Evolutionary conservation across 2,329 filamentous ascomycete genomes (phyloP).

Genomic region (Rhexocercosporidium sp.): DNA sequence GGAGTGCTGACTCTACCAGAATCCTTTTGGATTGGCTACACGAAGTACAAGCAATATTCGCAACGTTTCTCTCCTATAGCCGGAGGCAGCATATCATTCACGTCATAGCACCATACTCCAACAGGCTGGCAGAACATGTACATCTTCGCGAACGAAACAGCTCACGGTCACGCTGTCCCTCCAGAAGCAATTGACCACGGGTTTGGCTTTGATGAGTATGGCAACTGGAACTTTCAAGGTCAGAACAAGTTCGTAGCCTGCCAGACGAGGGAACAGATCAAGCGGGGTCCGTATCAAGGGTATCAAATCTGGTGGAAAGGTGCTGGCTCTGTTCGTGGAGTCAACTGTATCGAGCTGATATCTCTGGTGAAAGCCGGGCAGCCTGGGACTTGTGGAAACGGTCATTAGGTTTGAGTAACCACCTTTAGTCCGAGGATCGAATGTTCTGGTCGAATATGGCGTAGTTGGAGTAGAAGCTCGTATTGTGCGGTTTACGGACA

Average conservation of each 20-base stretch:
- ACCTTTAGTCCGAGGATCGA: neutral
- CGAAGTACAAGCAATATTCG: neutral
- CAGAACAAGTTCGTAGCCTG: slow-evolving; percentile 15
- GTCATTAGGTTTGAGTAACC: neutral
- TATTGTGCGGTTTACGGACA: neutral
- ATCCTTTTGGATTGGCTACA: slow-evolving; percentile 6
- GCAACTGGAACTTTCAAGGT: slow-evolving; percentile 2
- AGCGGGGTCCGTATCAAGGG: neutral
- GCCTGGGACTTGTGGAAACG: neutral
- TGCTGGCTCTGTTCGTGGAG: neutral
- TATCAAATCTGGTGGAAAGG: slow-evolving; percentile 17
- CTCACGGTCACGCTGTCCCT: neutral
- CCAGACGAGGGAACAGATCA: neutral
- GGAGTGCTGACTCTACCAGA: slow-evolving; percentile 2
- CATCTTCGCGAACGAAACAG: slow-evolving; percentile 2
- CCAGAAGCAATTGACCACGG: neutral
- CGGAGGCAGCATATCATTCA: neutral
- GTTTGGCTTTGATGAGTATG: neutral
- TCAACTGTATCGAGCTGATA: slow-evolving; percentile 8
- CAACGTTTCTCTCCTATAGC: slow-evolving; percentile 4
- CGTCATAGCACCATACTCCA: slow-evolving; percentile 4
- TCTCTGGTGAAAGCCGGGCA: neutral
- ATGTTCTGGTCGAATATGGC: neutral
- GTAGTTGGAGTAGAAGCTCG: neutral
- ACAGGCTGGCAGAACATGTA: slow-evolving; percentile 11